These are phyloP conservation scores for Elsinoe ampelina DNA, from an alignment of 2,329 filamentous ascomycete genomes.

Conservation along the genomic window DNA sequence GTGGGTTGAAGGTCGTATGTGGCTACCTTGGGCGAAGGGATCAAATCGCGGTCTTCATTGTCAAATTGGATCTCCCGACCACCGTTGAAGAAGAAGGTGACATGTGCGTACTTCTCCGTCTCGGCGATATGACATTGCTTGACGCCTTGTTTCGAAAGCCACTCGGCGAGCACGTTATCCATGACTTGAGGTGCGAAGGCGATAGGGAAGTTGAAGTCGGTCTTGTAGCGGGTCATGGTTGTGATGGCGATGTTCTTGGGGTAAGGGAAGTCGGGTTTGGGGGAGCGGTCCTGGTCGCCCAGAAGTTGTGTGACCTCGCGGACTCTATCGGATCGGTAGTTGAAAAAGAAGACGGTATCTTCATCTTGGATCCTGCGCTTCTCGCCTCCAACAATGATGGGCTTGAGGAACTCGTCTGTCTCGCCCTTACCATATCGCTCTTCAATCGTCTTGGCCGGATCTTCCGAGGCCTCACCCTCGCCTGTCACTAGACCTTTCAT, in stretches of 20 bases:
- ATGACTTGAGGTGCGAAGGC: slow-evolving; percentile 93
- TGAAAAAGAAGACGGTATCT: slow-evolving; percentile 99
- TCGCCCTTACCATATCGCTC: slow-evolving; percentile 79
- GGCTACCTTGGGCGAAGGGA: slow-evolving; percentile 86
- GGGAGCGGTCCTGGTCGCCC: slow-evolving; percentile 84
- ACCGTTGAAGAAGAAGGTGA: slow-evolving; percentile 99
- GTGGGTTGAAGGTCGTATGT: slow-evolving; percentile 93
- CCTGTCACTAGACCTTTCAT: slow-evolving; percentile 78
- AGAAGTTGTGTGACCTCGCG: slow-evolving; percentile 93
- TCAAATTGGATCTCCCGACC: slow-evolving; percentile 95
- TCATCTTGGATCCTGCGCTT: slow-evolving; percentile 80
- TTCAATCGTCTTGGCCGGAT: slow-evolving; percentile 79
- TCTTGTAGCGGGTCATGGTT: slow-evolving; percentile 99
- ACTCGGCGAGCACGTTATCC: slow-evolving; percentile 97
- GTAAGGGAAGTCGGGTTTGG: slow-evolving; percentile 82
- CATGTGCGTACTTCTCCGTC: slow-evolving; percentile 98
- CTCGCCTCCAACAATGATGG: slow-evolving; percentile 85
- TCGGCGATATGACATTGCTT: slow-evolving; percentile 96
- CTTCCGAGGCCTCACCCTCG: slow-evolving; percentile 75
- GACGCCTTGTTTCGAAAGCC: slow-evolving; percentile 77
- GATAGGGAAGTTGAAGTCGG: slow-evolving; percentile 81
- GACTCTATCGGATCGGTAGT: slow-evolving; percentile 97
- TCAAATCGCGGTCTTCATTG: slow-evolving; percentile 85
- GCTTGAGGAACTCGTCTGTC: slow-evolving; percentile 96
- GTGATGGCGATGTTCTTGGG: slow-evolving; percentile 79